Evolutionary conservation across 2,329 filamentous ascomycete genomes (phyloP), one percentile per base, ranked within the genome.

Genomic region (Sclerotiophoma versabilis): DNA sequence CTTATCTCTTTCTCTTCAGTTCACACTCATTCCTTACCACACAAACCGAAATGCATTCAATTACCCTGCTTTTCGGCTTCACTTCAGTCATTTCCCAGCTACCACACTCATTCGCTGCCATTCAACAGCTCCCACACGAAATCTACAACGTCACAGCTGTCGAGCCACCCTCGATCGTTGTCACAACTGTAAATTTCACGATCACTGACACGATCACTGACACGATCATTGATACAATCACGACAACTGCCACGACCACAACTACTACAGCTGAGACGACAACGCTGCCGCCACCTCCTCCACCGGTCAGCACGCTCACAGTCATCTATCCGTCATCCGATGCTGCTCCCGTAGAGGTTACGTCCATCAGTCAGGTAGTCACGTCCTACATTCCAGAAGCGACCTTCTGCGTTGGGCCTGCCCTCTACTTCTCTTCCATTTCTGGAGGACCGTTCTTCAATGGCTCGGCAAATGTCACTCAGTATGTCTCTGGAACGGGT

Each of bases 281-380:
- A 12, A 54, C 51, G 8, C 34, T 49, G 5, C 22, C 33, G 3
- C 45, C 39, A 12, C 39, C 45, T 8, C 22, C 34, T 22, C 39
- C 45, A 5, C 51, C 51, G 1, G 22, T 49, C 27, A 55, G 58
- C 4, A 64, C 76, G 17, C 62, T 75, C 48, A 75, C 73, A 27
- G 65, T 75, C 33, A 65, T 79, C 20, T 78, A 71, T 29, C 77
- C 77, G 4, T 79, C 77, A 10, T 77, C 77, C 2, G 73, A 73
- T 44, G 77, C 77, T n/a, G 63, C 69, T 14, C 72, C 75, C 0
- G 62, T 79, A 2, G 66, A 76, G 12, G 66, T 79, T 9, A 79
- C 76, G 1, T 54, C 68, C 23, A 74, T 79, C 54, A 78, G 77
- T 60, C 77, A 80, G 57, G 64, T 79, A 9, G 68, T 79, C 20